phyloP scores from a whole-genome alignment of 306 rosid species.

The Glycine soja region DNA sequence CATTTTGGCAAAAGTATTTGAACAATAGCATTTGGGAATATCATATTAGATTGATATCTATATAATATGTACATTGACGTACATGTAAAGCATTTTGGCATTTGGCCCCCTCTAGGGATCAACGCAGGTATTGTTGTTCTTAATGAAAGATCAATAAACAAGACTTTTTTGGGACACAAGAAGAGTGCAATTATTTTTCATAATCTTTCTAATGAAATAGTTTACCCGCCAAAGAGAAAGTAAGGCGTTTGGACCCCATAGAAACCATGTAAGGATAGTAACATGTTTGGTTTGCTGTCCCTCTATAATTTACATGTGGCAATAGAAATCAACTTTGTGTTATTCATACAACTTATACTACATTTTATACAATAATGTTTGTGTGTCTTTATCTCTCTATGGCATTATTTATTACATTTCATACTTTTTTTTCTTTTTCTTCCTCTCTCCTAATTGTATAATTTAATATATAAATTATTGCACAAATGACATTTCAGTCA shows the following conservation, averaged over 20 bases:
- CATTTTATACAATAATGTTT: no score
- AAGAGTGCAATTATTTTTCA: not conserved
- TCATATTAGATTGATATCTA: not conserved
- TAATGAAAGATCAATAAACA: constrained; percentile 1
- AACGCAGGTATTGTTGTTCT: constrained; percentile 26
- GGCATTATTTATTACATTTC: no score
- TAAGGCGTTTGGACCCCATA: constrained; percentile 23
- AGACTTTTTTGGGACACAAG: constrained; percentile 20
- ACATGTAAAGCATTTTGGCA: constrained; percentile 25
- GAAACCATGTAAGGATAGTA: not conserved
- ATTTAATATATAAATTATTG: no score
- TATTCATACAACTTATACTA: no score
- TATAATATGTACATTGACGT: constrained; percentile 32
- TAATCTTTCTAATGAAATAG: constrained; percentile 33
- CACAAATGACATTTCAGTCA: no score
- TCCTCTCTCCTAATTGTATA: no score
- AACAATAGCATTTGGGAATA: constrained; percentile 6
- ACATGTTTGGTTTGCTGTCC: not conserved
- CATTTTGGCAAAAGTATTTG: constrained; percentile 46
- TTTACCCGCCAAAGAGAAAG: constrained; percentile 6
- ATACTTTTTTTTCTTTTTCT: no score
- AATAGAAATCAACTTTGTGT: no score
- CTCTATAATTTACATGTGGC: no score
- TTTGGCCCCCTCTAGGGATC: constrained; percentile 47
- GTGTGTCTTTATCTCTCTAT: no score